These are phyloP conservation scores for Peltaster fructicola DNA, from an alignment of 2,329 filamentous ascomycete species.

Conservation along the genomic window DNA sequence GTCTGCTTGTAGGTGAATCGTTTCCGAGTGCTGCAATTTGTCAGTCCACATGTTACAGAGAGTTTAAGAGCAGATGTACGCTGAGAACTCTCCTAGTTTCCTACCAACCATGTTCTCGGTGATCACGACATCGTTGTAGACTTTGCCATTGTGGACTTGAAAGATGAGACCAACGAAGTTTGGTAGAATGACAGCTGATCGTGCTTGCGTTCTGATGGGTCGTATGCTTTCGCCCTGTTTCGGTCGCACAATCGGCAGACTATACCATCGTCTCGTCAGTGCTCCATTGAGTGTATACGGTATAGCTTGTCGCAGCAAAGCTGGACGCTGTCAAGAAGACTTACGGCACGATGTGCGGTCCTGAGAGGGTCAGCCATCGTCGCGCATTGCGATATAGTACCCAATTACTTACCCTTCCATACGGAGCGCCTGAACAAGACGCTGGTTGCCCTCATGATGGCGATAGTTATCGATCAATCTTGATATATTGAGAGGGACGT, in stretches of 20 bases:
- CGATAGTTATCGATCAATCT: conserved; percentile 1
- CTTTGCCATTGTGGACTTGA: conserved; percentile 81
- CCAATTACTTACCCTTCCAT: conserved; percentile 55
- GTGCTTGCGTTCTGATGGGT: conserved; percentile 72
- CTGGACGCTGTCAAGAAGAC: conserved; percentile 21
- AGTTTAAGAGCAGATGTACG: conserved; percentile 46
- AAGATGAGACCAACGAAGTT: conserved; percentile 84
- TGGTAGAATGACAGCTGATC: conserved; percentile 74
- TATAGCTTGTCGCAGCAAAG: no score
- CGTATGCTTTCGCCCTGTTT: conserved; percentile 44
- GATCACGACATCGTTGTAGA: conserved; percentile 63
- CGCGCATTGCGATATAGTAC: not conserved
- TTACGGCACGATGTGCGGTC: conserved; percentile 55
- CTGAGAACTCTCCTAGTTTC: conserved; percentile 82
- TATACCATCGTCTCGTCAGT: conserved; percentile 21
- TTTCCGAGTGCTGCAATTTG: conserved; percentile 41
- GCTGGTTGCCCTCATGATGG: conserved; percentile 14
- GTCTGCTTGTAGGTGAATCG: conserved; percentile 50
- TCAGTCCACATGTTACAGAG: conserved; percentile 1
- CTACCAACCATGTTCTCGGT: conserved; percentile 95
- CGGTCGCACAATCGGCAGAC: conserved; percentile 45
- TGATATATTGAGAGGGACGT: no score
- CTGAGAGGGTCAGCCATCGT: conserved; percentile 21
- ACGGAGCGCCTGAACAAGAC: conserved; percentile 47
- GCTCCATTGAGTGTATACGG: conserved; percentile 1